Evolutionary conservation across 108 stramenopile genomes (phyloP).

Genomic region (Schizochytrium sp.): DNA sequence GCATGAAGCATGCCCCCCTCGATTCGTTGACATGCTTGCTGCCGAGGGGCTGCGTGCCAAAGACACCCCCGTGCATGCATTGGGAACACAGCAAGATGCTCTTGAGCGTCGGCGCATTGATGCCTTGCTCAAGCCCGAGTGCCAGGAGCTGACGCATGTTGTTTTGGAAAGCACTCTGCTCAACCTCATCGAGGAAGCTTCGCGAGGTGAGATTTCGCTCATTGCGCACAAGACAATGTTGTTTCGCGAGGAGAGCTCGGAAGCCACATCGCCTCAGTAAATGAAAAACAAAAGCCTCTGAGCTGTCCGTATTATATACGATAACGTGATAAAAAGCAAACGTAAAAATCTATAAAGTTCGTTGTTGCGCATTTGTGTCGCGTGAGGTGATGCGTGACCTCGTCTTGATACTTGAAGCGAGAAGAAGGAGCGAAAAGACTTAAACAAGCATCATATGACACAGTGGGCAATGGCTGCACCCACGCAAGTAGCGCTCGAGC

Average conservation of each 20-base stretch:
- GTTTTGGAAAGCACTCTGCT: neutral
- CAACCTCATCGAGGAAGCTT: neutral
- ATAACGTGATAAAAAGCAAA: no score
- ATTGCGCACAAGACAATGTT: neutral
- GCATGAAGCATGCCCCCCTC: neutral
- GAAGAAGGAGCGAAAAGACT: neutral
- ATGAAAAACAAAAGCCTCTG: no score
- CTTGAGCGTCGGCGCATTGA: neutral
- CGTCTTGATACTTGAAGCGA: no score
- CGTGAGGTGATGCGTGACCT: no score
- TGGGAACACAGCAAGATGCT: neutral
- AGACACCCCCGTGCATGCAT: neutral
- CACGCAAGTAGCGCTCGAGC: slow-evolving; percentile 35
- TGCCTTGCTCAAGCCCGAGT: neutral
- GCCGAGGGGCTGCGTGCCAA: neutral
- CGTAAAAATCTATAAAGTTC: no score
- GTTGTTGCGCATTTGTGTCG: no score
- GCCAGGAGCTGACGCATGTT: neutral
- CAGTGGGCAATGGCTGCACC: slow-evolving; percentile 34
- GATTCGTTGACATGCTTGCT: neutral
- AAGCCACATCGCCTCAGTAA: no score
- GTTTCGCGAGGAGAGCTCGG: neutral
- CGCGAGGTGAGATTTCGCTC: neutral
- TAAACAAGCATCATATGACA: slow-evolving; percentile 32
- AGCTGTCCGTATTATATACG: no score